These are phyloP conservation scores for Chaetomium fimeti DNA, from an alignment of 495 filamentous ascomycete genomes.

Conservation along the genomic window DNA sequence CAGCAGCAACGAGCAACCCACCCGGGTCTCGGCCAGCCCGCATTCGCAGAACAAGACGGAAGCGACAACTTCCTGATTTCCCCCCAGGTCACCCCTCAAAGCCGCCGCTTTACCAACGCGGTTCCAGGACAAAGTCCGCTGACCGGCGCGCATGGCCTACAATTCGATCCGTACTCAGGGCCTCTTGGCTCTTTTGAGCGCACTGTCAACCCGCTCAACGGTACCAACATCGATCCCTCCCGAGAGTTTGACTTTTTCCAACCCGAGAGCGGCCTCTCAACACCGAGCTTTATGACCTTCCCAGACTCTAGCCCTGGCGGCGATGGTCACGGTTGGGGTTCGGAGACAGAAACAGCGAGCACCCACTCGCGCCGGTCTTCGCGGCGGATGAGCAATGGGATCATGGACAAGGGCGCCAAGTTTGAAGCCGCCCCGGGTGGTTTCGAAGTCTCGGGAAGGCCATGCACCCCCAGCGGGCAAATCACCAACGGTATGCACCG, in stretches of 20 bases:
- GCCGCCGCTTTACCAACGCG: constrained; percentile 44
- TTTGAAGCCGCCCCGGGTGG: constrained; percentile 46
- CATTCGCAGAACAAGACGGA: constrained; percentile 25
- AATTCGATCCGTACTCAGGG: constrained; percentile 44
- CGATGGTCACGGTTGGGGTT: constrained; percentile 44
- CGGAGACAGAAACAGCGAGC: constrained; percentile 43
- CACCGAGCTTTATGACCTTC: constrained; percentile 48
- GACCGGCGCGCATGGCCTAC: constrained; percentile 35
- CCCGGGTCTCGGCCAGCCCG: constrained; percentile 52
- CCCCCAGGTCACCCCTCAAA: constrained; percentile 48
- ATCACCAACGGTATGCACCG: constrained; percentile 51
- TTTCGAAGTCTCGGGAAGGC: constrained; percentile 44
- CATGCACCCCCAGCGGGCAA: constrained; percentile 59
- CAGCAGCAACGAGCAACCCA: constrained; percentile 70
- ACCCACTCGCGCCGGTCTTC: constrained; percentile 38
- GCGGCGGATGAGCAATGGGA: constrained; percentile 54
- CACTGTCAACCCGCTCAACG: constrained; percentile 38
- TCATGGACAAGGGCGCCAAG: constrained; percentile 52
- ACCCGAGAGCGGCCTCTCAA: constrained; percentile 43
- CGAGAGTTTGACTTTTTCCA: constrained; percentile 44
- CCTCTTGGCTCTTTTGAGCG: constrained; percentile 48
- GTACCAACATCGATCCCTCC: constrained; percentile 28
- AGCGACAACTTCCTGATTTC: constrained; percentile 48
- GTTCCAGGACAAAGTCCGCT: constrained; percentile 32
- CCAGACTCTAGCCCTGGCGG: constrained; percentile 42